Evolutionary conservation across 148 eudicot species (phyloP), one percentile per base, ranked within the genome.

Genomic region (Euryodendron excelsum): DNA sequence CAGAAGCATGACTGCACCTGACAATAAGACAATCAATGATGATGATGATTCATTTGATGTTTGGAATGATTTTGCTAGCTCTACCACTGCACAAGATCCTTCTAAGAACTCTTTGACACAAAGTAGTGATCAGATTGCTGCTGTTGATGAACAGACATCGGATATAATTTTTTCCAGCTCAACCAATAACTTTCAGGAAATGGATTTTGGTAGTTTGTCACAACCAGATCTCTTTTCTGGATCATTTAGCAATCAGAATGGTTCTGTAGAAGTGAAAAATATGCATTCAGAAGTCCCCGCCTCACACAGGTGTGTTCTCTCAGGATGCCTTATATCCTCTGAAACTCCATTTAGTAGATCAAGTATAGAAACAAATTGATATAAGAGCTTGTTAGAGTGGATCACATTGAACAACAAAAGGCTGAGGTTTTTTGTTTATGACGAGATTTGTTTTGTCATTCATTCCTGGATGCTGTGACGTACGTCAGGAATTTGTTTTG

Each of bases 51-150:
- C 83, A n/a, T 73, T 77, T 85, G 88, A 80, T 83, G 84, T 69
- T 13, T 88, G 90, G 92, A 81, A 87, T 82, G 87, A 83, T 79
- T 85, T 88, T 81, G 62, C 86, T 30, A 76, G 83, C 69, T 76
- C 81, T 45, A 74, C 68, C 56, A 74, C 63, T 50, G 73, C 60
- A 33, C 73, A 80, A 61, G 82, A 83, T 80, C 31, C 85, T 76
- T 88, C 82, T 77, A 78, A 60, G 73, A 70, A 80, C 80, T 83
- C 63, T 77, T 78, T 81, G 82, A 77, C 50, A 61, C 52, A 72
- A 50, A 64, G 69, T 62, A 66, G 53, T 79, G 12, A 47, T 41
- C 73, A 74, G 47, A 59, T 23, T 69, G 75, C 30, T 63, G 23
- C 58, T 23, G 45, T 36, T 41, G 76, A 47, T 25, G 78, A 70